A percentile compares a stretch with the other conserved stretches of the same genome.
Evolutionary conservation across 306 rosid genomes (phyloP).

Genomic region (Abrus precatorius): DNA sequence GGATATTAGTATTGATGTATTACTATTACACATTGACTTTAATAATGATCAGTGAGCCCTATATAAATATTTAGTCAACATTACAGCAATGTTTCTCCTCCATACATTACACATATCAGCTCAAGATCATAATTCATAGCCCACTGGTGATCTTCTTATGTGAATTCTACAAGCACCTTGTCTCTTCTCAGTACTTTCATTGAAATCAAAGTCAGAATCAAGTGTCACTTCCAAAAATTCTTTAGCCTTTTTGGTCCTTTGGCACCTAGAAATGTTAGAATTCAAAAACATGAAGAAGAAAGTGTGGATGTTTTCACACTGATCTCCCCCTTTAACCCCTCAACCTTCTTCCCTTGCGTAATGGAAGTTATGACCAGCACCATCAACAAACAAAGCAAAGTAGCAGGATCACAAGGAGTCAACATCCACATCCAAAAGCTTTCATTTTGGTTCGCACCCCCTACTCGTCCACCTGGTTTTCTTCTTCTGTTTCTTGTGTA

Average conservation of each 20-base stretch:
- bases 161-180: slow-evolving; percentile 13
- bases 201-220: slow-evolving; percentile 47
- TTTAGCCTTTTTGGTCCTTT: slow-evolving; percentile 11
- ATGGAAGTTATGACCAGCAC: slow-evolving; percentile 68
- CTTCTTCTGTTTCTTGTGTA: slow-evolving; percentile 50
- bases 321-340: slow-evolving; percentile 37
- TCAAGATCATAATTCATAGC: background rate
- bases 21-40: slow-evolving; percentile 1
- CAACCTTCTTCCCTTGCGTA: slow-evolving; percentile 47
- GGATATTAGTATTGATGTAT: background rate
- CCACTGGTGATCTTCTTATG: background rate
- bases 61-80: slow-evolving; percentile 28
- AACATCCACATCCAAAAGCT: slow-evolving; percentile 62
- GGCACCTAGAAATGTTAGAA: slow-evolving; percentile 48
- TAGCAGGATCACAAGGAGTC: slow-evolving; percentile 46
- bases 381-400: slow-evolving; percentile 53
- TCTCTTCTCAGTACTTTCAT: slow-evolving; percentile 43
- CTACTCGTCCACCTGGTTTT: slow-evolving; percentile 75
- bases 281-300: slow-evolving; percentile 60
- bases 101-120: slow-evolving; percentile 26
- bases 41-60: background rate
- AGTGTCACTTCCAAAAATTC: slow-evolving; percentile 40
- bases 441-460: slow-evolving; percentile 80
- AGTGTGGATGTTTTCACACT: slow-evolving; percentile 66
- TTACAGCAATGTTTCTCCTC: background rate